These are phyloP conservation scores for Aspergillus sojae DNA, from an alignment of 2,329 filamentous ascomycete genomes.

Conservation along the genomic window DNA sequence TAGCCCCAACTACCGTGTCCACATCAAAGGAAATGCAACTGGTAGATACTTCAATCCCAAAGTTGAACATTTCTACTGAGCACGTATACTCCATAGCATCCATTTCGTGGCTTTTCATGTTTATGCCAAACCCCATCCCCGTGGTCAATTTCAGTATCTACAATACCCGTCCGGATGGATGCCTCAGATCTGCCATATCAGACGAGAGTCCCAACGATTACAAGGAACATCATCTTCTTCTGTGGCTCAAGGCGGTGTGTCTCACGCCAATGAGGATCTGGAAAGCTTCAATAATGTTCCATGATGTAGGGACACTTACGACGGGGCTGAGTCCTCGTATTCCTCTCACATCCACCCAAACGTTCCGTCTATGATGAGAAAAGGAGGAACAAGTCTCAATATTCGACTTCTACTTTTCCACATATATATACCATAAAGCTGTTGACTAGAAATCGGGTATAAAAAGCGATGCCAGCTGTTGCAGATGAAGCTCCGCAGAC, in stretches of 20 bases:
- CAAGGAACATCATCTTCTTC: neutral
- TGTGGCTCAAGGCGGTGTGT: neutral
- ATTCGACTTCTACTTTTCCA: neutral
- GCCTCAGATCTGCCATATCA: neutral
- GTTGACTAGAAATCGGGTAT: neutral
- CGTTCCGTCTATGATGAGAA: neutral
- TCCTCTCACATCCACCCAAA: neutral
- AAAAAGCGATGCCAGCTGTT: slow-evolving; percentile 5
- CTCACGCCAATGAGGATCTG: neutral
- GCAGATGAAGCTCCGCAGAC: neutral
- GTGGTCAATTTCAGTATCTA: neutral
- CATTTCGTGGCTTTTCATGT: neutral
- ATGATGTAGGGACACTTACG: neutral
- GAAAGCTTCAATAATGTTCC: neutral
- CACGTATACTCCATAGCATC: neutral
- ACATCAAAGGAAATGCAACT: neutral
- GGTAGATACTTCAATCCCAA: neutral
- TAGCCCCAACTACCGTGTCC: neutral
- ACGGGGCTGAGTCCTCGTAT: neutral
- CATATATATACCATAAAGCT: neutral
- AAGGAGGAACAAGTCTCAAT: neutral
- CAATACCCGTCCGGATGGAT: neutral
- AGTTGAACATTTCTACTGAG: neutral
- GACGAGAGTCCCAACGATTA: no score
- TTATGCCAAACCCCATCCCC: no score